These are phyloP conservation scores for Theobroma grandiflorum DNA, from an alignment of 441 rosid genomes.

Conservation along the genomic window DNA sequence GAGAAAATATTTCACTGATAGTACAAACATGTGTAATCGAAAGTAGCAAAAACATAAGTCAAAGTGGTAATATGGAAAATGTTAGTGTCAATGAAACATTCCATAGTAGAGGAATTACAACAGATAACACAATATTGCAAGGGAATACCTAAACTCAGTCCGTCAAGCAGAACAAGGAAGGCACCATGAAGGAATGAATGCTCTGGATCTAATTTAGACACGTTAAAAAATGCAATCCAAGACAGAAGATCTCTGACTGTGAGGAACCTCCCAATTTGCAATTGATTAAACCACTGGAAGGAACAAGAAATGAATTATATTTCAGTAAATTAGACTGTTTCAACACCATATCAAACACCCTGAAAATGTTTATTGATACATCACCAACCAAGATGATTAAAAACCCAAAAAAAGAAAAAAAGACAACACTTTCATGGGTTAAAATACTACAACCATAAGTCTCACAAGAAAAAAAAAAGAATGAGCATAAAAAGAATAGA, in stretches of 20 bases:
- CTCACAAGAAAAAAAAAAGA: neutral
- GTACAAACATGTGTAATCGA: neutral
- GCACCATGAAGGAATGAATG: constrained; percentile 86
- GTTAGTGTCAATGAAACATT: neutral
- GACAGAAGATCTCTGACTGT: constrained; percentile 98
- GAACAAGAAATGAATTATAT: constrained; percentile 28
- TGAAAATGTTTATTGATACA: neutral
- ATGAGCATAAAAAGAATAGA: neutral
- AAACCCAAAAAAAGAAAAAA: neutral
- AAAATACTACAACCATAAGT: neutral
- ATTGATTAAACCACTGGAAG: constrained; percentile 87
- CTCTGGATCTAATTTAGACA: constrained; percentile 65
- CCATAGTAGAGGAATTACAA: neutral
- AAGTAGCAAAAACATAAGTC: neutral
- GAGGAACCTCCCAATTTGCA: constrained; percentile 83
- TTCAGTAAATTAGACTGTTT: constrained; percentile 30
- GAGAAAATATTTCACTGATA: neutral
- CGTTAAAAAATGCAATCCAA: constrained; percentile 83
- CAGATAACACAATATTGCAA: neutral
- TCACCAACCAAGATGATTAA: constrained; percentile 12
- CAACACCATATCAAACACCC: constrained; percentile 4
- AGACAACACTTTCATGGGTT: neutral
- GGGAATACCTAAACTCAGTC: constrained; percentile 81
- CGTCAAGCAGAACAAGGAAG: constrained; percentile 97
- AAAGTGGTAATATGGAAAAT: neutral